Evolutionary conservation across 2,329 filamentous ascomycete species (phyloP), one percentile per base, ranked within the genome.

Genomic region (Pseudocercospora eumusae): DNA sequence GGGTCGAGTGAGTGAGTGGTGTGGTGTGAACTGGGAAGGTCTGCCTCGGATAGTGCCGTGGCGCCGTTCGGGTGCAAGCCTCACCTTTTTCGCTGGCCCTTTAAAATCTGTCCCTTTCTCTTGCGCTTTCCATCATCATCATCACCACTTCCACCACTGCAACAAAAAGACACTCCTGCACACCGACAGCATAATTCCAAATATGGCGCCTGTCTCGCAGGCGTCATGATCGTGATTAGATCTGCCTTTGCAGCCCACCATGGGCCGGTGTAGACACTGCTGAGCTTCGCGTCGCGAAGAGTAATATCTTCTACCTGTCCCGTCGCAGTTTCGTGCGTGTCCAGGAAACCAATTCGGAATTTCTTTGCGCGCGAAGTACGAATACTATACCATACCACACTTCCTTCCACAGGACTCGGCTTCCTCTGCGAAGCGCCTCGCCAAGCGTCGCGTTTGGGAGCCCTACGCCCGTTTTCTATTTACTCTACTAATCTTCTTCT

Each of bases 401-500:
- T n/a, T 28, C 31, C 27, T 54, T 2, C n/a, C 31, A 36, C 50
- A 54, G 50, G 13, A 54, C 50, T 27, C 36, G 40, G 54, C 54
- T 57, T 57, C 33, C 31, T 25, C 5, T 27, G 50, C 27, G 27
- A 18, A 36, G 50, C 50, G 50, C 50, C n/a, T 54, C 50, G 50
- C 50, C 54, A 44, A 25, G 47, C 23, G 23, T 25, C 6, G 55
- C 55, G 55, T 47, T 47, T 2, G 55, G 56, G 55, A 52, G 56
- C 52, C 27, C n/a, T 57, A 55, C 31, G 44, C n/a, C 31, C 49
- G 62, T 61, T 45, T 52, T 64, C 57, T 45, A 54, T 47, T 55
- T 66, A 20, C 56, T 59, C n/a, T 61, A 64, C 64, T 68, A 64
- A 66, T 58, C 28, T 56, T 49, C 53, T 62, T 25, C 54, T 60